Evolutionary conservation across 1,139 yeast species (phyloP), one percentile per base, ranked within the genome.

Genomic region (Diutina ranongensis): DNA sequence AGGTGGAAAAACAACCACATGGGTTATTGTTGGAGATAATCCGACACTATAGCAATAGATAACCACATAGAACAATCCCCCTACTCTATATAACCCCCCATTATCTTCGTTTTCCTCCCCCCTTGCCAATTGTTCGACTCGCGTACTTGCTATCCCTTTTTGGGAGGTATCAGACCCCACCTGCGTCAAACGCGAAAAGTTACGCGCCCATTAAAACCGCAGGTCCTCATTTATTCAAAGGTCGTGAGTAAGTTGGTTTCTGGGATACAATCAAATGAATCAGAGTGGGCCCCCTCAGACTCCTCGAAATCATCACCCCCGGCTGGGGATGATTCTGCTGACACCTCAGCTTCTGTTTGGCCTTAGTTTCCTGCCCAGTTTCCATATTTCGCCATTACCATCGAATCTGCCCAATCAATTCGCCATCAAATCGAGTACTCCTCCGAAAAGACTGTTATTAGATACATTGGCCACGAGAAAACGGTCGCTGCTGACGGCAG

Each of bases 281-380:
- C 40, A 20, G 18, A 35, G 27, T 22, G 40, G 40, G 40, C 40
- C 40, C 16, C 40, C 40, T 18, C 40, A 35, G 40, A 35, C 40
- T 4, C 40, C 40, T 13, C 40, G 40, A 21, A 35, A 35, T 22
- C 34, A 31, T 31, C 40, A 28, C 27, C 22, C 10, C 28, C 22
- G 15, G 28, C 12, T 13, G 27, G 42, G 42, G 21, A 38, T 38
- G 42, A 16, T 38, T 13, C 42, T 38, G 42, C 42, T 38, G 42
- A 38, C 42, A 18, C 42, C 42, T 13, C 42, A 38, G 42, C 28
- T 38, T 13, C 32, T 15, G 32, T 38, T 38, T 12, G 42, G 42
- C 15, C 42, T 38, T n/a, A n/a, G 15, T n/a, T 38, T 38, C 16
- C 42, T 38, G 42, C 42, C 42, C 13, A 22, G 25, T 18, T 38